phyloP scores from a whole-genome alignment of 2,329 filamentous ascomycete genomes.

The Trichoderma cornu-damae region DNA sequence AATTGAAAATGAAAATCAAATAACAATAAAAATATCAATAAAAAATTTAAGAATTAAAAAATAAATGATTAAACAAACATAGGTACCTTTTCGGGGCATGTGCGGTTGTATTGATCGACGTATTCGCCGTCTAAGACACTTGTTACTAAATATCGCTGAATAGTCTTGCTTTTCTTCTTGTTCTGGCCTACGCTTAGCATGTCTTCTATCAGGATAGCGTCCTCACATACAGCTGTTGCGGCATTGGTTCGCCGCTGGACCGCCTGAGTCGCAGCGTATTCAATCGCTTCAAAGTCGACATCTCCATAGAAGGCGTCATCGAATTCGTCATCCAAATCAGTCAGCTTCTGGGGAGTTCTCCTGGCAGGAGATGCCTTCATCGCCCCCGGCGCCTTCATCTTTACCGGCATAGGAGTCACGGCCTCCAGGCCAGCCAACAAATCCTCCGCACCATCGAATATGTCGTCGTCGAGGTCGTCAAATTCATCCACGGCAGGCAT shows the following conservation, averaged over 20 bases:
- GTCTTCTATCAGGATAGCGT: slow-evolving; percentile 24
- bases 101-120: slow-evolving; percentile 54
- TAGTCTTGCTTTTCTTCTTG: slow-evolving; percentile 62
- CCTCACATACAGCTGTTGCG: slow-evolving; percentile 37
- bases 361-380: not conserved
- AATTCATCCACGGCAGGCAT: slow-evolving; percentile 46
- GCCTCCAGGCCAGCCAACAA: slow-evolving; percentile 24
- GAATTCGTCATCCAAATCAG: slow-evolving; percentile 32
- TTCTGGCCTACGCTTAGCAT: slow-evolving; percentile 65
- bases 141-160: slow-evolving; percentile 81
- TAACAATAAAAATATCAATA: no score
- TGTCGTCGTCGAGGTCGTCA: slow-evolving; percentile 60
- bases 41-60: no score
- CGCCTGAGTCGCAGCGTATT: slow-evolving; percentile 68
- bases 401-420: slow-evolving; percentile 20
- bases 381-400: slow-evolving; percentile 4
- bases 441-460: slow-evolving; percentile 45
- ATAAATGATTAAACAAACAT: no score
- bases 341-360: slow-evolving; percentile 14
- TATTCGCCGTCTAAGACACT: slow-evolving; percentile 67
- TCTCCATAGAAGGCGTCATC: slow-evolving; percentile 58
- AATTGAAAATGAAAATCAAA: no score
- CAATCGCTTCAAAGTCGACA: slow-evolving; percentile 72
- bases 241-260: slow-evolving; percentile 29
- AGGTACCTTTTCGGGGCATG: slow-evolving; percentile 69